phyloP scores from a whole-genome alignment of 2,329 filamentous ascomycete species.

The Diaporthe caulivora region DNA sequence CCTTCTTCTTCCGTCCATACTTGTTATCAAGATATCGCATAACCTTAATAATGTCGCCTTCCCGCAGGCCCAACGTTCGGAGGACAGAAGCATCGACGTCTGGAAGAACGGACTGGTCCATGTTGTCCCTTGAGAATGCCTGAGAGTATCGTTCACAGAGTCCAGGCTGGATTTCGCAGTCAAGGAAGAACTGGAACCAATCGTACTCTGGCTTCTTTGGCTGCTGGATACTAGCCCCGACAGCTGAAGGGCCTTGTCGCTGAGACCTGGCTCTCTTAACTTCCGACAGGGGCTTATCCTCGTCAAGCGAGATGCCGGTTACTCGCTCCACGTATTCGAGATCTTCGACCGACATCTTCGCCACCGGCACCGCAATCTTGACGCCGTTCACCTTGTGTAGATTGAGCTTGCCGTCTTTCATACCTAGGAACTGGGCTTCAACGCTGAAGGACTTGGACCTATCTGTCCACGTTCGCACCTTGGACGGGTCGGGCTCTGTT shows the following conservation, averaged over 20 bases:
- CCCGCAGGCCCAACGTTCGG: constrained; percentile 90
- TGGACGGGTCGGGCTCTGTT: constrained; percentile 83
- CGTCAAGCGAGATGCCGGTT: constrained; percentile 91
- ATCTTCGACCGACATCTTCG: constrained; percentile 96
- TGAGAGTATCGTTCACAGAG: constrained; percentile 95
- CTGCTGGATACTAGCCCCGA: constrained; percentile 74
- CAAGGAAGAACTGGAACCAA: constrained; percentile 99
- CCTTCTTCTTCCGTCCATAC: constrained; percentile 75
- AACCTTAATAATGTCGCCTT: constrained; percentile 96
- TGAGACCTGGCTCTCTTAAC: constrained; percentile 70
- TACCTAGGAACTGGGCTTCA: constrained; percentile 93
- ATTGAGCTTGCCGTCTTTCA: constrained; percentile 97
- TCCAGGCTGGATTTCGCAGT: constrained; percentile 90
- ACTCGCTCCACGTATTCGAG: constrained; percentile 92
- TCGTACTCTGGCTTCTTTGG: constrained; percentile 83
- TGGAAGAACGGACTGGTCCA: constrained; percentile 92
- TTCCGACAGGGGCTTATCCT: constrained; percentile 92
- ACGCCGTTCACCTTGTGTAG: constrained; percentile 98
- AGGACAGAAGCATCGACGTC: constrained; percentile 88
- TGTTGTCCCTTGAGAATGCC: constrained; percentile 90
- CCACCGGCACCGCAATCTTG: constrained; percentile 95
- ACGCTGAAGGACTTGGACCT: constrained; percentile 96
- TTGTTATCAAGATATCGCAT: constrained; percentile 90
- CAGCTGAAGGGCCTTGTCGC: constrained; percentile 48
- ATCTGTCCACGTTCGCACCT: constrained; percentile 94